phyloP scores from a whole-genome alignment of 352 stramenopile genomes.

The Globisporangium nunn region DNA sequence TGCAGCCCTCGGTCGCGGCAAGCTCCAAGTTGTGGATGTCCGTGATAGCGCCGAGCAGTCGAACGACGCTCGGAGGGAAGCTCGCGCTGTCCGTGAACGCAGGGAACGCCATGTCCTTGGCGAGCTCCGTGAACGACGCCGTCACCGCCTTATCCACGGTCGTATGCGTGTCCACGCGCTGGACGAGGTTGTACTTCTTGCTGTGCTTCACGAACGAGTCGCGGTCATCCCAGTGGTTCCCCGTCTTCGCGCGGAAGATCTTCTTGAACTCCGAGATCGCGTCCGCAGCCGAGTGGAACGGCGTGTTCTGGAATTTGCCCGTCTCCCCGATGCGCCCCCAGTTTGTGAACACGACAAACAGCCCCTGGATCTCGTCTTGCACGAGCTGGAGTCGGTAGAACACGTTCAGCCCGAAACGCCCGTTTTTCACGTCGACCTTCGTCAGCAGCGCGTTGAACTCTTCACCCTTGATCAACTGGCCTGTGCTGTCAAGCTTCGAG shows the following conservation, averaged over 20 bases:
- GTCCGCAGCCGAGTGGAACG: slow-evolving; percentile 43
- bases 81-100: slow-evolving; percentile 23
- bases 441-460: slow-evolving; percentile 54
- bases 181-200: slow-evolving; percentile 72
- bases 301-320: slow-evolving; percentile 76
- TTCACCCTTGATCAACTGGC: slow-evolving; percentile 22
- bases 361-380: slow-evolving; percentile 52
- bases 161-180: slow-evolving; percentile 48
- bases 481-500: slow-evolving; percentile 19
- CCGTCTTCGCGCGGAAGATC: slow-evolving; percentile 73
- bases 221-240: slow-evolving; percentile 53
- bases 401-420: slow-evolving; percentile 64
- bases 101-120: slow-evolving; percentile 23
- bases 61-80: slow-evolving; percentile 24
- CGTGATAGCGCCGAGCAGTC: slow-evolving; percentile 61
- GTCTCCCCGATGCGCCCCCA: slow-evolving; percentile 69
- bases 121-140: slow-evolving; percentile 35
- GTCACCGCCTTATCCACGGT: slow-evolving; percentile 53
- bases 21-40: slow-evolving; percentile 65
- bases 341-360: slow-evolving; percentile 77
- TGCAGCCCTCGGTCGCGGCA: slow-evolving; percentile 40
- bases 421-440: slow-evolving; percentile 73
- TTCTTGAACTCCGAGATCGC: slow-evolving; percentile 74
- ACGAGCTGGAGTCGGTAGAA: slow-evolving; percentile 76
- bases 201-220: slow-evolving; percentile 45